Evolutionary conservation across 768 basidiomycete species (phyloP), one percentile per base, ranked within the genome.

Genomic region (Russula foetens): DNA sequence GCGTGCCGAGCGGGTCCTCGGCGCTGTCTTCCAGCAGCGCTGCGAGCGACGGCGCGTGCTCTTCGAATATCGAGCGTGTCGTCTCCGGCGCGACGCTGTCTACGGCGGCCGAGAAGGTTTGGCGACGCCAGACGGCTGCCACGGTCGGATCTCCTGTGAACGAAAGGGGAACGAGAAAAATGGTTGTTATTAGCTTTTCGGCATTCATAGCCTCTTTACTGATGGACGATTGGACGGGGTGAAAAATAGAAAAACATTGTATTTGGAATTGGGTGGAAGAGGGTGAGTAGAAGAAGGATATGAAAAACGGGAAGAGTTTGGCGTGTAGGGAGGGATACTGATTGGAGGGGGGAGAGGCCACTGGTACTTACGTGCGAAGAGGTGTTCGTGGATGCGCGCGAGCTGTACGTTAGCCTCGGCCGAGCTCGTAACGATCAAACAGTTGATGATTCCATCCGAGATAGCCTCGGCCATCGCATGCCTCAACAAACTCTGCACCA

Each of bases 71-170:
- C 70, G 73, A 78, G 29, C 78, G 67, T 0, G 83, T 78, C 80
- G 90, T 87, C 53, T 86, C 84, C 7, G 84, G 81, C 0, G 88
- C 84, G 71, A 85, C 86, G 0, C 79, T 71, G 35, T 92, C 89
- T 54, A 94, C 87, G 4, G 91, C 90, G 0, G 91, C 91, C 12
- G 88, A 86, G 73, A 92, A 92, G 3, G 91, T 93, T 70, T 94
- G 91, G 12, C 90, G 82, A 24, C 92, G 83, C 92, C 92, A 94
- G 21, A 94, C 91, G 43, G 83, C 81, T 0, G 92, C 92, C n/a
- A 94, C 90, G 4, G 89, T 85, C 14, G 92, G 85, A 68, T 93
- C 89, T 53, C 89, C 90, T 92, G 67, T 11, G 19, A 44, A 28
- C 39, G 4, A 3, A 41, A 19, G 19, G 4, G 17, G 35, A 35